phyloP scores from a whole-genome alignment of 208 protist genomes.

The Acanthamoeba sp. region DNA sequence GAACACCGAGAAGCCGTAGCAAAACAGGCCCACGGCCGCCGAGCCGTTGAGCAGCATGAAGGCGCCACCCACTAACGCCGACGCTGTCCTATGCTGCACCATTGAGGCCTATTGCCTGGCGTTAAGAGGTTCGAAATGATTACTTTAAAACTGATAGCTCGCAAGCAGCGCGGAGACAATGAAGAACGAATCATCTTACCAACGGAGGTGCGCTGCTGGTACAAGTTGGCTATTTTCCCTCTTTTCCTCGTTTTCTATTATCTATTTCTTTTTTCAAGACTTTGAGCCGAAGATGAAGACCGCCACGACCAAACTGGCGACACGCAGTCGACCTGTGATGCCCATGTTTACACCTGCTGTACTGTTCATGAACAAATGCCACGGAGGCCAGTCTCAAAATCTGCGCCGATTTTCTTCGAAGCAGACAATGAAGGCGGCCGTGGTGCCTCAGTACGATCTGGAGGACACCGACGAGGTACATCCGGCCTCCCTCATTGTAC shows the following conservation, averaged over 20 bases:
- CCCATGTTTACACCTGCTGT: not conserved
- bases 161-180: too few species aligned
- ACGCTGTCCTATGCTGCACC: constrained; percentile 56
- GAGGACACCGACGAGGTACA: not conserved
- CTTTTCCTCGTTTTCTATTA: not conserved
- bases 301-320: not conserved
- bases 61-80: not conserved
- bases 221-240: not conserved
- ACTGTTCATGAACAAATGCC: not conserved
- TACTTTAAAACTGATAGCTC: too few species aligned
- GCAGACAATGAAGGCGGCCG: not conserved
- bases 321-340: not conserved
- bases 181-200: too few species aligned
- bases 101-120: not conserved
- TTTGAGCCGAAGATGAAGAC: not conserved
- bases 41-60: constrained; percentile 58
- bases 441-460: constrained; percentile 40
- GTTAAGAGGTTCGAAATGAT: too few species aligned
- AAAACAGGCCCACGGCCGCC: not conserved
- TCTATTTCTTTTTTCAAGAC: not conserved
- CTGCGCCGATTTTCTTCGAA: not conserved
- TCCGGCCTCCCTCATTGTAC: constrained; percentile 18
- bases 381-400: not conserved
- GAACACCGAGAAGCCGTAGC: constrained; percentile 61
- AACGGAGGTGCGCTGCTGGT: too few species aligned